phyloP scores from a whole-genome alignment of 176 grass and related monocot genomes.

The Zea mays region DNA sequence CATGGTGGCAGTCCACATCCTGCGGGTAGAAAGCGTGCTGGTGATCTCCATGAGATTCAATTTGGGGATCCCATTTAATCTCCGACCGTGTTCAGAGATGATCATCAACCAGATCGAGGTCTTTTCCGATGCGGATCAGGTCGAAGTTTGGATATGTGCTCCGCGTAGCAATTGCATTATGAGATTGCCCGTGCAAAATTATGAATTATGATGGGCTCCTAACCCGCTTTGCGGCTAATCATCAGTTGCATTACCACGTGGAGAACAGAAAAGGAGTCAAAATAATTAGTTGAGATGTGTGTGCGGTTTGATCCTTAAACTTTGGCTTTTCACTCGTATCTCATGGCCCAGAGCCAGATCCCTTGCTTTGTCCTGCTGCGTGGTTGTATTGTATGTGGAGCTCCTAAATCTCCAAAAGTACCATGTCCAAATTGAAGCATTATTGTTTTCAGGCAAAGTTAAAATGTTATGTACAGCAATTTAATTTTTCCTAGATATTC shows the following conservation, averaged over 20 bases:
- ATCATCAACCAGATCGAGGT: not conserved
- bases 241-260: conserved; percentile 43
- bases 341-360: conserved; percentile 25
- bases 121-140: conserved; percentile 11
- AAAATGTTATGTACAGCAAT: not conserved
- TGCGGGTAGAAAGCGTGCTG: conserved; percentile 31
- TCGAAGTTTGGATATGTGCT: conserved; percentile 21
- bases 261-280: not conserved
- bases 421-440: not conserved
- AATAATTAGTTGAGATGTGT: conserved; percentile 31
- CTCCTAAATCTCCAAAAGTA: conserved; percentile 7
- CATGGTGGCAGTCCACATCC: conserved; percentile 50
- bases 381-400: conserved; percentile 15
- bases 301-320: conserved; percentile 42
- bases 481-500: not conserved
- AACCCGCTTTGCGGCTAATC: conserved; percentile 42
- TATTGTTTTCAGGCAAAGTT: not conserved
- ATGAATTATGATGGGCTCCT: conserved; percentile 33
- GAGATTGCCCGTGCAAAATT: conserved; percentile 9
- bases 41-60: conserved; percentile 20
- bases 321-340: conserved; percentile 52
- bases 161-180: conserved; percentile 20
- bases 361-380: conserved; percentile 22
- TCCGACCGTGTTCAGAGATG: conserved; percentile 15
- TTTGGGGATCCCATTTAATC: not conserved